Conservation (phyloP, 495 filamentous ascomycete genomes). For the Aspergillus hancockii region DNA sequence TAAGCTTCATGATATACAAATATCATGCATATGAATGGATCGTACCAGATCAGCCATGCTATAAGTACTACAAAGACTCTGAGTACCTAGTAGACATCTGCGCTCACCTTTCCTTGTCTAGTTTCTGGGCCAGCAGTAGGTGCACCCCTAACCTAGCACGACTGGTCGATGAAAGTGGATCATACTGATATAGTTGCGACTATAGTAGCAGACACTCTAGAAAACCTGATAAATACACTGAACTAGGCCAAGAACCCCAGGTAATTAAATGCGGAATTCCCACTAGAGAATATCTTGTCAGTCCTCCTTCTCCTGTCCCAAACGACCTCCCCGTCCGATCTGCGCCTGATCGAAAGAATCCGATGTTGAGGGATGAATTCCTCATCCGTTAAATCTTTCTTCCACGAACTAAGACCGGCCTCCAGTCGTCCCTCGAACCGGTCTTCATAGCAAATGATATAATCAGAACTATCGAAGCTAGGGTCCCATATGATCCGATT, state of each 20-base stretch:
- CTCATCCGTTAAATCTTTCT: slow-evolving; percentile 74
- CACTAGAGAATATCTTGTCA: slow-evolving; percentile 62
- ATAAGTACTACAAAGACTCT: too few relatives aligned
- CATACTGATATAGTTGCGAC: too few relatives aligned
- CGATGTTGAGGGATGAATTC: slow-evolving; percentile 85
- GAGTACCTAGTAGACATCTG: too few relatives aligned
- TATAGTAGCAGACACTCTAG: background rate
- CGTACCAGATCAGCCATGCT: too few relatives aligned
- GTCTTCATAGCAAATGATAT: slow-evolving; percentile 74
- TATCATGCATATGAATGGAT: too few relatives aligned
- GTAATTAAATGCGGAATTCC: slow-evolving; percentile 41
- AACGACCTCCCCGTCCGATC: slow-evolving; percentile 46
- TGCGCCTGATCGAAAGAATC: slow-evolving; percentile 68
- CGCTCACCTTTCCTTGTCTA: too few relatives aligned
- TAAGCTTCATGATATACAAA: too few relatives aligned
- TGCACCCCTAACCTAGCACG: too few relatives aligned
- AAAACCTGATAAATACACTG: background rate
- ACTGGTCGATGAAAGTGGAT: too few relatives aligned
- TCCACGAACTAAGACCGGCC: slow-evolving; percentile 65
- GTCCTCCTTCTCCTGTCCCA: slow-evolving; percentile 60
- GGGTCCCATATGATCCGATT: slow-evolving; percentile 74
- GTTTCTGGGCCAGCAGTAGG: too few relatives aligned
- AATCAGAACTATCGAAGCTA: slow-evolving; percentile 59
- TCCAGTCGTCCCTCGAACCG: slow-evolving; percentile 68
- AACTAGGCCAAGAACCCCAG: slow-evolving; percentile 34